Base-by-base conservation (phyloP, 495 filamentous ascomycete species). In the Podospora sp. region DNA sequence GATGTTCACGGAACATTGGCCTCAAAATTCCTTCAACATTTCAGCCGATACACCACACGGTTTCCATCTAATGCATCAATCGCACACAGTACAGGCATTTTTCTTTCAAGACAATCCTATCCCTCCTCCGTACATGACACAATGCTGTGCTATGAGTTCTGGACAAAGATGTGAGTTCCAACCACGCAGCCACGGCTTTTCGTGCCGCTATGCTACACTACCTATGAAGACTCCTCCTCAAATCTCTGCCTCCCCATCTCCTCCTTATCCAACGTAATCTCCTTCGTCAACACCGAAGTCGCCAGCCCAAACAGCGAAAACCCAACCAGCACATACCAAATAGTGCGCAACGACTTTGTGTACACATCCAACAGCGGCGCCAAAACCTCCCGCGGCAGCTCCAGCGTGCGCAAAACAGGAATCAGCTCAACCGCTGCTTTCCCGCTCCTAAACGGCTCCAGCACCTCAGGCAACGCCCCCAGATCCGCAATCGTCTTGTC, bases 181-280 rank as follows among this genome's bases (percentile, higher is more conserved):
- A n/a, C n/a, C n/a, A n/a, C n/a, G n/a, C n/a, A n/a, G n/a, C n/a
- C n/a, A n/a, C n/a, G n/a, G n/a, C n/a, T n/a, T n/a, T n/a, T n/a
- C n/a, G n/a, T n/a, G n/a, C n/a, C n/a, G n/a, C n/a, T n/a, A n/a
- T n/a, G n/a, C n/a, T n/a, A n/a, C n/a, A n/a, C n/a, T n/a, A n/a
- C n/a, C n/a, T 33, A 33, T 3, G 29, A 33, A 33, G 29, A 33
- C 29, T 33, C 29, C 29, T 3, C 3, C 53, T 57, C 53, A 26
- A 57, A 57, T 14, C 53, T 57, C 53, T 57, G 53, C 14, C 53
- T 57, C 12, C 53, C 53, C 53, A 57, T 57, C 12, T 57, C 53
- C 24, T 57, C 53, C 24, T 57, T 57, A 24, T 57, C 53, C 24
- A 57, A 26, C 20, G 53, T 57, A 14, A 57, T 26, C 25, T 57